Evolutionary conservation across 192 early-diverging fungal species (phyloP), one percentile per base, ranked within the genome.

Genomic region (Rhizophagus sp.): DNA sequence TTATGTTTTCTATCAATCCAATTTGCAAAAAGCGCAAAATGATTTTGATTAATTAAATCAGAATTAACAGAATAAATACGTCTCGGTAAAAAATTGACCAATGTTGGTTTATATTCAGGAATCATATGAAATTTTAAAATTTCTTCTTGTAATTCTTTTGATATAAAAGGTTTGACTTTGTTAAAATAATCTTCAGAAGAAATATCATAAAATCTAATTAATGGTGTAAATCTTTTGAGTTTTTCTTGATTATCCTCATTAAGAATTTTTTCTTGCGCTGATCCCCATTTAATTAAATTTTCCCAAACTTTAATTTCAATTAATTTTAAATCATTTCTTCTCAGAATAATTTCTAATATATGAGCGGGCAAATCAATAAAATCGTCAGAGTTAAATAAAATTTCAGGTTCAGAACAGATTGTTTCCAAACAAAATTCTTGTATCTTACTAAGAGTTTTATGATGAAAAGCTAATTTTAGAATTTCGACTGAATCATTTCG

Each of bases 271-370:
- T 52, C 10, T 47, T 7, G 4, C 9, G 49, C 73, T 22, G 34
- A 34, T 62, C 50, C 67, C 77, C 77, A 79, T 79, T 79, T 68
- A 44, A 79, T 61, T 10, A 69, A 5, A 69, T 30, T 17, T 19
- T 79, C n/a, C 77, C 77, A 79, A 33, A 79, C 15, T 22, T 69
- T 36, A 69, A 79, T 61, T 79, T 79, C 77, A 7, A 69, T 24
- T 22, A 68, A 30, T 7, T 49, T 22, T 52, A 79, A 25, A 57
- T 79, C 36, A 79, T 79, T 27, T 33, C 25, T 6, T 57, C 70
- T 19, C 4, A 79, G 27, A 12, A 47, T 47, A 3, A 12, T 3
- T 47, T 47, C 44, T 12, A 47, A 47, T 12, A 47, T 12, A 12
- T 11, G 0, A 47, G 44, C 44, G 11, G 44, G 44, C 0, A 47